These are phyloP conservation scores for Solanum dulcamara DNA, from an alignment of 257 asterid species.

Conservation along the genomic window DNA sequence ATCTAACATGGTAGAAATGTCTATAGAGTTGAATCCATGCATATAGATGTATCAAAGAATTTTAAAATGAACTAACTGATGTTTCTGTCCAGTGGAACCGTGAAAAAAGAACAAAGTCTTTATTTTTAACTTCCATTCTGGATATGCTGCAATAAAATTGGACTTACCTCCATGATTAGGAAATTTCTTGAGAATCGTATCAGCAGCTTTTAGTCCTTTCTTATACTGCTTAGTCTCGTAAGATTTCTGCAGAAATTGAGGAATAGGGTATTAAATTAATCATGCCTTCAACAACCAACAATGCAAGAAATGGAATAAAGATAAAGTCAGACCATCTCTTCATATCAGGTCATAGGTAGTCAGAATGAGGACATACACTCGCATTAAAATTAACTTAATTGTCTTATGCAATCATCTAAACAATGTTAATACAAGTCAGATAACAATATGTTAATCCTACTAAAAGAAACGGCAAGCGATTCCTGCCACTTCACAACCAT, in stretches of 20 bases:
- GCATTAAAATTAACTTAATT: neutral
- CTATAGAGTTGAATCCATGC: neutral
- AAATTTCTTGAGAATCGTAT: slow-evolving; percentile 84
- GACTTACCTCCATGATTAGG: slow-evolving; percentile 98
- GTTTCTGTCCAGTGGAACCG: neutral
- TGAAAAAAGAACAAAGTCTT: neutral
- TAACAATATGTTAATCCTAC: neutral
- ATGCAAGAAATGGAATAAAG: neutral
- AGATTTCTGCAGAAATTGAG: slow-evolving; percentile 56
- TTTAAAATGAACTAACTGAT: neutral
- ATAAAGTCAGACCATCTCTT: neutral
- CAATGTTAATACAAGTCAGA: neutral
- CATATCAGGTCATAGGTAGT: neutral
- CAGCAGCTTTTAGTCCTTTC: slow-evolving; percentile 97
- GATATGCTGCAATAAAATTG: neutral
- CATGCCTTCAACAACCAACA: neutral
- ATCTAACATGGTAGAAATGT: neutral
- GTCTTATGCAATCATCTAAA: neutral
- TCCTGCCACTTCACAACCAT: neutral
- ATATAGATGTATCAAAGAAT: neutral
- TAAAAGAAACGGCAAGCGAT: neutral
- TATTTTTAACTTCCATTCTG: neutral
- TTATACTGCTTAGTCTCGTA: slow-evolving; percentile 95
- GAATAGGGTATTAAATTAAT: neutral
- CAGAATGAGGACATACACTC: neutral